Evolutionary conservation across 148 eudicot genomes (phyloP).

Genomic region (Silene latifolia): DNA sequence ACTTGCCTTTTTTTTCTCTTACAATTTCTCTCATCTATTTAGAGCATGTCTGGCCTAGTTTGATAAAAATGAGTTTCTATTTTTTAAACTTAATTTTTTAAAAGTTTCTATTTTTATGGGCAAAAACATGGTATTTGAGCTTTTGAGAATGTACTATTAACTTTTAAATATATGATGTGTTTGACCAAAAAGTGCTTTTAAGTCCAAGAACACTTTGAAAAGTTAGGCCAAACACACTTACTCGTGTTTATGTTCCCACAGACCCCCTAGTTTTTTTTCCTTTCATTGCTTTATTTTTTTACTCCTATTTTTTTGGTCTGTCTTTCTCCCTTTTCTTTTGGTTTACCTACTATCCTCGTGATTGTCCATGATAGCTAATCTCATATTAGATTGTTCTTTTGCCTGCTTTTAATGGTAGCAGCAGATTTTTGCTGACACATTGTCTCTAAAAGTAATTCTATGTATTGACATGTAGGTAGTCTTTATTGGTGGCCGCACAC

Average conservation of each 20-base stretch:
- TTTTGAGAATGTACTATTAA: no score
- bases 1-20: background rate
- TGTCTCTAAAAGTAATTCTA: background rate
- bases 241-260: background rate
- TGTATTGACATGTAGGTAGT: constrained; percentile 47
- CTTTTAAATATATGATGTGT: no score
- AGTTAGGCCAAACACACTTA: no score
- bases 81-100: no score
- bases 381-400: background rate
- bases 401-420: background rate
- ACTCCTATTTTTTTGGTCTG: background rate
- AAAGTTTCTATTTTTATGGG: no score
- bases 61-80: no score
- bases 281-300: background rate
- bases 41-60: no score
- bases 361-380: background rate
- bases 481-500: constrained; percentile 97
- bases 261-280: background rate
- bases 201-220: no score
- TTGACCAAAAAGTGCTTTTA: no score
- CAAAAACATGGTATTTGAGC: no score
- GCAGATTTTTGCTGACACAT: background rate
- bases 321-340: background rate
- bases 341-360: background rate
- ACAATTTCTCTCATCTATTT: background rate